Evolutionary conservation across 2,329 filamentous ascomycete genomes (phyloP).

Genomic region (Alternaria longipes): DNA sequence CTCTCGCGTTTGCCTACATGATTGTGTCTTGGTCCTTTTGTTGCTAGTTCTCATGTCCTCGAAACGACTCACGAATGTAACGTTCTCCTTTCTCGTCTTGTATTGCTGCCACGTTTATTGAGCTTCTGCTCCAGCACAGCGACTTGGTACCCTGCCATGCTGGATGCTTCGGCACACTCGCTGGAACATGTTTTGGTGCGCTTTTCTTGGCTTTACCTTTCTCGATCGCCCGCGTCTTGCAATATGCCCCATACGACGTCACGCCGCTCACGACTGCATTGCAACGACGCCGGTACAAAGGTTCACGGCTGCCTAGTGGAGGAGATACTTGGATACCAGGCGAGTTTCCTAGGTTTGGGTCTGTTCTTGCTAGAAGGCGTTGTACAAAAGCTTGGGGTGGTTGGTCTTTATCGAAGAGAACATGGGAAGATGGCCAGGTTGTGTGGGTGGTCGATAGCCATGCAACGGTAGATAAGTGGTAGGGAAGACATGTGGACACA

Average conservation of each 20-base stretch:
- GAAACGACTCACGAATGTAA: constrained; percentile 18
- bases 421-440: background rate
- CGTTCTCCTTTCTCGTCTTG: constrained; percentile 4
- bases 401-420: background rate
- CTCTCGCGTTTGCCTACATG: background rate
- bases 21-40: background rate
- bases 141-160: background rate
- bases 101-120: background rate
- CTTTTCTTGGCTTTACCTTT: constrained; percentile 8
- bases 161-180: constrained; percentile 28
- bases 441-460: background rate
- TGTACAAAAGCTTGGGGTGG: constrained; percentile 1
- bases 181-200: constrained; percentile 13
- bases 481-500: constrained; percentile 18
- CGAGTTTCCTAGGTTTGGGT: constrained; percentile 2
- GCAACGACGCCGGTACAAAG: constrained; percentile 25
- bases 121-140: constrained; percentile 22
- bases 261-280: constrained; percentile 38
- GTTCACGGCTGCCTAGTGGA: constrained; percentile 23
- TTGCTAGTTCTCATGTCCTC: background rate
- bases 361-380: constrained; percentile 8
- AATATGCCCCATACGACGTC: constrained; percentile 40
- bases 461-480: background rate
- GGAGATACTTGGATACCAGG: constrained; percentile 17
- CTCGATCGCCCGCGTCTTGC: constrained; percentile 21